These are phyloP conservation scores for Eucalyptus pumila DNA, from an alignment of 345 rosid species.

Conservation along the genomic window DNA sequence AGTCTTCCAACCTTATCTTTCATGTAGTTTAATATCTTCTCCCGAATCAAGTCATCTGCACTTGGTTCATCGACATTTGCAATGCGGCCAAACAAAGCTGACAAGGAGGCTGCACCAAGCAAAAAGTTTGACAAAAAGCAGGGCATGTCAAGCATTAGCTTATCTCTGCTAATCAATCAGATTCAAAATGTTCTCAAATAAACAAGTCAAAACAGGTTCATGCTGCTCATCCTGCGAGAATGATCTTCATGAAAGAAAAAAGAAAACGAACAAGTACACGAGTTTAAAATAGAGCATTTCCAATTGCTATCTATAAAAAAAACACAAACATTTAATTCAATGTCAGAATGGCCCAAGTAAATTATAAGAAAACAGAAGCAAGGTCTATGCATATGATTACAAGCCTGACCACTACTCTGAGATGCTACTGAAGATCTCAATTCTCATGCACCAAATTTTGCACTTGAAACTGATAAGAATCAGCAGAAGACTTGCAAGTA, in stretches of 20 bases:
- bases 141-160: not conserved
- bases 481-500: not conserved
- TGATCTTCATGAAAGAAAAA: not conserved
- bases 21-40: conserved; percentile 72
- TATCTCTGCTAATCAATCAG: not conserved
- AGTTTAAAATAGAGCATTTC: not conserved
- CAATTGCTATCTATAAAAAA: not conserved
- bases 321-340: not conserved
- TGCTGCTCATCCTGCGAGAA: not conserved
- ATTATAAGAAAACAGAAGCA: not conserved
- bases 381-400: not conserved
- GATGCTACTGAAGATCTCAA: not conserved
- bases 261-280: not conserved
- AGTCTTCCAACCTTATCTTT: conserved; percentile 61
- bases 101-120: conserved; percentile 57
- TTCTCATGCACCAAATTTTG: not conserved
- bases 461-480: not conserved
- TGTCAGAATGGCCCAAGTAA: not conserved
- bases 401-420: not conserved
- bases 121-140: not conserved
- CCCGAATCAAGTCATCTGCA: conserved; percentile 67
- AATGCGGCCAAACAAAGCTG: conserved; percentile 80
- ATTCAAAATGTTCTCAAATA: not conserved
- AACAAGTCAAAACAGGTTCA: not conserved
- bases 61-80: conserved; percentile 62